Evolutionary conservation across 768 basidiomycete genomes (phyloP).

Genomic region (Russula abietina): DNA sequence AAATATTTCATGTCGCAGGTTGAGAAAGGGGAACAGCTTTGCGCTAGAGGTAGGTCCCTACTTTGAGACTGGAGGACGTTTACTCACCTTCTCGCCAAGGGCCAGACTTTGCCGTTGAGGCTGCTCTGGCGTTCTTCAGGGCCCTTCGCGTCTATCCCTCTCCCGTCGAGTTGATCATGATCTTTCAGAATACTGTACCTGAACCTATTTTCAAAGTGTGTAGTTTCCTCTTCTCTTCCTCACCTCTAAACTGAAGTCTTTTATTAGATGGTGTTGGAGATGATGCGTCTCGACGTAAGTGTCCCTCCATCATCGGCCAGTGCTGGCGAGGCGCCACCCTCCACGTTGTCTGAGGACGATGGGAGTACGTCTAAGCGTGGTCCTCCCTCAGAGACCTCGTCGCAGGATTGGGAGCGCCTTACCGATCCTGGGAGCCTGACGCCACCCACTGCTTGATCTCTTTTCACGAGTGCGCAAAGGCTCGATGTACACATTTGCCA

Average conservation of each 20-base stretch:
- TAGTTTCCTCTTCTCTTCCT: not conserved
- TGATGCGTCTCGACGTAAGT: slow-evolving; percentile 90
- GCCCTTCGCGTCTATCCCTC: slow-evolving; percentile 93
- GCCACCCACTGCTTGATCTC: slow-evolving; percentile 36
- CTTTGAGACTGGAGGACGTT: not conserved
- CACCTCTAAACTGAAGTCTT: slow-evolving; percentile 7
- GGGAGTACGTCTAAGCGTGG: slow-evolving; percentile 54
- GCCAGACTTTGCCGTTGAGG: slow-evolving; percentile 65
- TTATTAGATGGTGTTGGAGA: slow-evolving; percentile 68
- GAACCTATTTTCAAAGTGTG: slow-evolving; percentile 70
- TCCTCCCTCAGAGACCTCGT: slow-evolving; percentile 81
- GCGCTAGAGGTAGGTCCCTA: slow-evolving; percentile 55
- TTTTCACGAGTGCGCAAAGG: slow-evolving; percentile 15
- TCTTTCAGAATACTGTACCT: slow-evolving; percentile 89
- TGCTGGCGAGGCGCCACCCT: slow-evolving; percentile 30
- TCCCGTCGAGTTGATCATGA: slow-evolving; percentile 88
- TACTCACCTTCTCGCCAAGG: slow-evolving; percentile 42
- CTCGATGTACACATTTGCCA: slow-evolving; percentile 19
- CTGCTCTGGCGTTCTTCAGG: slow-evolving; percentile 88
- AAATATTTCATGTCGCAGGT: slow-evolving; percentile 89
- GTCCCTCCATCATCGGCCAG: slow-evolving; percentile 39
- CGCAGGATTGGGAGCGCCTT: slow-evolving; percentile 86
- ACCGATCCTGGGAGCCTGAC: slow-evolving; percentile 64
- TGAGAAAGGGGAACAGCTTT: slow-evolving; percentile 78
- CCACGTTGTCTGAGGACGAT: slow-evolving; percentile 42